Base-by-base conservation (phyloP, 192 early-diverging fungal genomes). In the Coemansia sp. region DNA sequence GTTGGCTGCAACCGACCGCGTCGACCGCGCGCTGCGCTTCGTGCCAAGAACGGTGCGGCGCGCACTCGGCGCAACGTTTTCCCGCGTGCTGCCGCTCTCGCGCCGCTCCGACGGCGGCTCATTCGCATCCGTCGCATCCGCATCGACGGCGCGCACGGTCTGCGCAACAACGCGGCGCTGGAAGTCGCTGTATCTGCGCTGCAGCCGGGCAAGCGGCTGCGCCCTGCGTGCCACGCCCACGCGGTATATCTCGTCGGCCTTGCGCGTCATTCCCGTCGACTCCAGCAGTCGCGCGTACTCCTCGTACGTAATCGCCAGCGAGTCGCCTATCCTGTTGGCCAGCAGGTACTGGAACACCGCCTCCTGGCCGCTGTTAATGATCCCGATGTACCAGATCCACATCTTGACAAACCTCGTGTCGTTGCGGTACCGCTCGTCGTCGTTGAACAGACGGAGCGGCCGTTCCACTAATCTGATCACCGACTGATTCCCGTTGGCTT, bases 291-390 rank as follows among this genome's bases (percentile, higher is more conserved):
- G 73, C 0, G 89, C 91, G 64, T 93, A 93, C 61, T 93, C 92
- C 61, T 91, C 88, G 64, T 95, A 97, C 46, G 84, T 88, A n/a
- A 86, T 48, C 1, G 92, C 83, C 26, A 88, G 69, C 41, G 82
- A 75, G 15, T 73, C 63, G 0, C 93, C 95, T 60, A 97, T 94
- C 13, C 79, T 74, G 61, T 94, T 93, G 19, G 79, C 63, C 36
- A 84, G 52, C 61, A 97, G 82, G 63, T 88, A 95, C 66, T 87
- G 86, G 73, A 94, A 95, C 32, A 94, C 79, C 0, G 92, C 90
- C 8, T 85, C 79, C 26, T 88, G 85, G 39, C 87, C 79, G 1
- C 71, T 56, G 1, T 74, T 73, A 9, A 76, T 43, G 0, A 81
- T 62, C 1, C 85, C 87, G 6, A 88, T 85, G 41, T 84, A 83